Conservation (phyloP, 768 basidiomycete species). For the Vararia minispora region DNA sequence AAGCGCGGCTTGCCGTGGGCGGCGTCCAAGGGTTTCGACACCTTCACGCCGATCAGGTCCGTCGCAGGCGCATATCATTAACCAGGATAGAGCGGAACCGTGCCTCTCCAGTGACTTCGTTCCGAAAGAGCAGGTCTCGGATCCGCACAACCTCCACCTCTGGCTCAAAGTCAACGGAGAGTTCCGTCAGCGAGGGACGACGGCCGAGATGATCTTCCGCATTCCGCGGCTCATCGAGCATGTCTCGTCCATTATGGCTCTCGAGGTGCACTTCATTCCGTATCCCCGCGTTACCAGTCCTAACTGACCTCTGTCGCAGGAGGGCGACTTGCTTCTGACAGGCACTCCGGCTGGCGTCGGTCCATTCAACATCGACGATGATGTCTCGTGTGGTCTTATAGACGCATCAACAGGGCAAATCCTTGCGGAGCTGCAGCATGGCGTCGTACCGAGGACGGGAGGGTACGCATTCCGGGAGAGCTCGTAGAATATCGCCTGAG, state of each 20-base stretch:
- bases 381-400: slow-evolving; percentile 60
- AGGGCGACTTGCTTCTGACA: slow-evolving; percentile 85
- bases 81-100: background rate
- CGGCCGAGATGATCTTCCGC: slow-evolving; percentile 84
- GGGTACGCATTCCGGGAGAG: no score
- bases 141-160: slow-evolving; percentile 69
- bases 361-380: slow-evolving; percentile 63
- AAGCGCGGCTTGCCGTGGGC: slow-evolving; percentile 94
- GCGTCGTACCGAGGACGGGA: slow-evolving; percentile 51
- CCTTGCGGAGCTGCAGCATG: slow-evolving; percentile 54
- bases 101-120: slow-evolving; percentile 54
- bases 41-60: slow-evolving; percentile 87
- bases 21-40: slow-evolving; percentile 95
- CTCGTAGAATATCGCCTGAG: no score
- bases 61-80: slow-evolving; percentile 5
- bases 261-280: slow-evolving; percentile 49
- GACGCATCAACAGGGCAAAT: slow-evolving; percentile 39
- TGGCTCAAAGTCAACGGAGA: slow-evolving; percentile 80
- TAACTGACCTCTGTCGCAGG: slow-evolving; percentile 30
- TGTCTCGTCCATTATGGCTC: slow-evolving; percentile 90
- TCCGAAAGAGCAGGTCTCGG: slow-evolving; percentile 52
- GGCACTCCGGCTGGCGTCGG: slow-evolving; percentile 92
- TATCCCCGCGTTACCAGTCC: background rate
- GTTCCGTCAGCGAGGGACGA: slow-evolving; percentile 76
- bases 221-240: slow-evolving; percentile 85